Percentiles rank a stretch among this genome's conserved stretches.
These are phyloP conservation scores for Hansenula sp. DNA, from an alignment of 1,139 yeast genomes.

Conservation along the genomic window DNA sequence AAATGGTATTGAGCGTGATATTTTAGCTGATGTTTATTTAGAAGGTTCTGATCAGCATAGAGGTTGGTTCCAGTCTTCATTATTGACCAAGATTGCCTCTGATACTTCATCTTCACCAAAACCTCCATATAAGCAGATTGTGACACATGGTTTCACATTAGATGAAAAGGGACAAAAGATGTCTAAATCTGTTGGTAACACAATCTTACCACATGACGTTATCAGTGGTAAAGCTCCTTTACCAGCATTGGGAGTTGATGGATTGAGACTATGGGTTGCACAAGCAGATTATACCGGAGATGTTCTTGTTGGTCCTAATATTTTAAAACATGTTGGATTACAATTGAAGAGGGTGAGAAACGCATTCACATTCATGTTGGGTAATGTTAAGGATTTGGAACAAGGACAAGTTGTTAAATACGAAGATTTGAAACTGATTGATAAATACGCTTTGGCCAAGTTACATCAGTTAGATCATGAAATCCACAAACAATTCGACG, in stretches of 20 bases:
- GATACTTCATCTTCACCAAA: conserved; percentile 20
- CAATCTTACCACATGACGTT: conserved; percentile 62
- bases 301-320: conserved; percentile 68
- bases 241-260: conserved; percentile 86
- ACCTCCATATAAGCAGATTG: conserved; percentile 73
- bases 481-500: conserved; percentile 44
- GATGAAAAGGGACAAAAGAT: conserved; percentile 85
- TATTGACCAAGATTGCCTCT: conserved; percentile 69
- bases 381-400: conserved; percentile 53
- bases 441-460: conserved; percentile 58
- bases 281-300: conserved; percentile 84
- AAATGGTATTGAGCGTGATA: conserved; percentile 25
- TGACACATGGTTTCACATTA: conserved; percentile 91
- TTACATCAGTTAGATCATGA: conserved; percentile 44
- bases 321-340: conserved; percentile 73
- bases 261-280: conserved; percentile 87
- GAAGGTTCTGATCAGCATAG: conserved; percentile 98
- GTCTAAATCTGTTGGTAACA: conserved; percentile 92
- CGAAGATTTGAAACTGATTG: conserved; percentile 50
- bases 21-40: conserved; percentile 70
- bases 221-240: conserved; percentile 59
- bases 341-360: conserved; percentile 77
- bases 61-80: conserved; percentile 97
- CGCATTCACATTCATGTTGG: conserved; percentile 76
- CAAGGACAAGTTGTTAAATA: conserved; percentile 27